These are phyloP conservation scores for Biscogniauxia mediterranea DNA, from an alignment of 2,329 filamentous ascomycete genomes.

Conservation along the genomic window DNA sequence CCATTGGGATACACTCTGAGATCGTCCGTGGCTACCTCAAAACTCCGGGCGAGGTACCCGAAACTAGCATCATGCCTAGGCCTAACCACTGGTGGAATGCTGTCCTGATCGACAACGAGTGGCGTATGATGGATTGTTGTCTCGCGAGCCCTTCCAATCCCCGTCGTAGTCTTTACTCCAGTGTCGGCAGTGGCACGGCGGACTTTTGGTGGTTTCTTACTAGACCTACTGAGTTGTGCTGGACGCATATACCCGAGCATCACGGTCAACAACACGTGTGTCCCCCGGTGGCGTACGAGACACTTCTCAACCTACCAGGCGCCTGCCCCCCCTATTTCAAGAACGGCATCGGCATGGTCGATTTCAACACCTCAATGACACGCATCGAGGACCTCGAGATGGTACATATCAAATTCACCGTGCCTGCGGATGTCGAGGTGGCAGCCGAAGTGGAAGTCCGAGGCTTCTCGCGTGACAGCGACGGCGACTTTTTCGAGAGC, in stretches of 20 bases:
- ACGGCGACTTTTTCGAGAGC: conserved; percentile 92
- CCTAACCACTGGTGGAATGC: conserved; percentile 99
- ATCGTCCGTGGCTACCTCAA: conserved; percentile 90
- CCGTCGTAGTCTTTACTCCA: conserved; percentile 73
- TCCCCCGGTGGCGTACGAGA: conserved; percentile 80
- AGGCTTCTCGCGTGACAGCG: conserved; percentile 74
- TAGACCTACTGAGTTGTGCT: conserved; percentile 85
- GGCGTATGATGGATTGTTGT: conserved; percentile 94
- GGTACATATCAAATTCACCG: conserved; percentile 82
- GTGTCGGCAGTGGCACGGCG: conserved; percentile 63
- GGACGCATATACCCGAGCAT: conserved; percentile 88
- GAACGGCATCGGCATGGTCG: conserved; percentile 72
- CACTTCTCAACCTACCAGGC: conserved; percentile 81
- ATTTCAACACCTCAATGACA: conserved; percentile 85
- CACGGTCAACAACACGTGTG: conserved; percentile 91
- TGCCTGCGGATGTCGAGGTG: conserved; percentile 86
- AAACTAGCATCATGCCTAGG: conserved; percentile 77
- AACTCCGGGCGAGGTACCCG: conserved; percentile 76
- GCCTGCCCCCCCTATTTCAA: conserved; percentile 88
- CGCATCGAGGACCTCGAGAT: conserved; percentile 91
- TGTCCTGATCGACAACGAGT: conserved; percentile 88
- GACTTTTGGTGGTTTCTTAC: conserved; percentile 95
- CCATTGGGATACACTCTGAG: conserved; percentile 85
- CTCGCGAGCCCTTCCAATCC: conserved; percentile 90
- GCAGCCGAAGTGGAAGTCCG: conserved; percentile 89